Base-by-base conservation (phyloP, 768 basidiomycete genomes). In the Auricularia sp. region DNA sequence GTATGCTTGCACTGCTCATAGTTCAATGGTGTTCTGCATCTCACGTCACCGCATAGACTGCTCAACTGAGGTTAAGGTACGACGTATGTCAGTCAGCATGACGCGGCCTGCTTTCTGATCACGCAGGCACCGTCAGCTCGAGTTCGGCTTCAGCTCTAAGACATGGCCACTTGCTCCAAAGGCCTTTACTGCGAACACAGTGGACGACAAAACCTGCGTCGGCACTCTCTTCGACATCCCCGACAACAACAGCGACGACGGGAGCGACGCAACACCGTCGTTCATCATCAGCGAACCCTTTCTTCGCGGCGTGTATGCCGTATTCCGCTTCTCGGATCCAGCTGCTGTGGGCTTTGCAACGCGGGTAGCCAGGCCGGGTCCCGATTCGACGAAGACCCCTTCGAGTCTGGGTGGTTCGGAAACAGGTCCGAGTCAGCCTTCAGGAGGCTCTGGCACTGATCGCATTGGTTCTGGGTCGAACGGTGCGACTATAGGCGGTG, bases 271-370 rank as follows among this genome's bases (percentile, higher is more conserved):
- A 24, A 24, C 24, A 24, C 64, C 64, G 16, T 11, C 65, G 36
- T 68, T 68, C 67, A 65, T 69, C 45, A 33, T 69, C n/a, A 67
- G 68, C 14, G 68, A 65, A 29, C 36, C 68, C 35, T 69, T 69
- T 61, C 61, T 69, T 35, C 68, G 67, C 56, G 68, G 68, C 47
- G 67, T 67, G 35, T 69, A 69, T 54, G 63, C 67, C 21, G 68
- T 69, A 10, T 69, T 37, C 65, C 61, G 67, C 7, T 63, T 33
- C 24, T 24, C 24, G 24, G 78, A 78, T 10, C 75, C 74, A 7
- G 72, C 82, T 13, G 73, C 80, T 1, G 80, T 79, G 42, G 78
- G 76, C 3, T 77, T 77, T 67, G 77, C 83, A 3, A n/a, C 45
- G 51, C 51, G 51, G 7, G 13, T 13, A 13, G 13, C 37, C 7